Evolutionary conservation across 2,329 filamentous ascomycete species (phyloP).

Genomic region (Sordariomycetes sp.): DNA sequence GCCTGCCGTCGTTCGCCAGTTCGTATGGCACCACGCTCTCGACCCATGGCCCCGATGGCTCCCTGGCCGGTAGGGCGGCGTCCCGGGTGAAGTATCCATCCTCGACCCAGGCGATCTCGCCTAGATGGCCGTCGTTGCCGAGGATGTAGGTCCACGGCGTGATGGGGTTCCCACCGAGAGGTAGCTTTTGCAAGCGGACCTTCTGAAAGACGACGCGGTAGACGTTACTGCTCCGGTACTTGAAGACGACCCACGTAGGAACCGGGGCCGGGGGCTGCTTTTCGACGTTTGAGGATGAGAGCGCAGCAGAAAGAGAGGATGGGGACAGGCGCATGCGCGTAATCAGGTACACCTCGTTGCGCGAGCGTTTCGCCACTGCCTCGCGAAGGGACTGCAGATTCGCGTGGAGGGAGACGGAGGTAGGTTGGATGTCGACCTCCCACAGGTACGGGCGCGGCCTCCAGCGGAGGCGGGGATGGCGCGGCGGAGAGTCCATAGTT

Average conservation of each 20-base stretch:
- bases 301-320: background rate
- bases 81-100: conserved; percentile 2
- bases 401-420: conserved; percentile 1
- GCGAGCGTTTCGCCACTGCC: background rate
- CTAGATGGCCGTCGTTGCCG: conserved; percentile 3
- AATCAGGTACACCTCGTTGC: conserved; percentile 1
- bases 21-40: conserved; percentile 1
- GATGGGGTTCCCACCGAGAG: conserved; percentile 2
- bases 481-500: background rate
- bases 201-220: conserved; percentile 1
- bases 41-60: conserved; percentile 1
- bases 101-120: conserved; percentile 3
- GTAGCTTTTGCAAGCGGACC: background rate
- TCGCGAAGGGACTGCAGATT: conserved; percentile 2
- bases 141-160: conserved; percentile 4
- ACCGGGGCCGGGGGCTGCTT: background rate
- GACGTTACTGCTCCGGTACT: conserved; percentile 1
- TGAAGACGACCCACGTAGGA: background rate
- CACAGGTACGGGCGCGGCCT: conserved; percentile 2
- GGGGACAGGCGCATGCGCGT: background rate
- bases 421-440: background rate
- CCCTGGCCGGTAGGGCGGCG: background rate
- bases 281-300: background rate
- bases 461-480: conserved; percentile 2
- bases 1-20: conserved; percentile 2